Conservation (phyloP, 75 land plant genomes). For the Azolla pinnata region DNA sequence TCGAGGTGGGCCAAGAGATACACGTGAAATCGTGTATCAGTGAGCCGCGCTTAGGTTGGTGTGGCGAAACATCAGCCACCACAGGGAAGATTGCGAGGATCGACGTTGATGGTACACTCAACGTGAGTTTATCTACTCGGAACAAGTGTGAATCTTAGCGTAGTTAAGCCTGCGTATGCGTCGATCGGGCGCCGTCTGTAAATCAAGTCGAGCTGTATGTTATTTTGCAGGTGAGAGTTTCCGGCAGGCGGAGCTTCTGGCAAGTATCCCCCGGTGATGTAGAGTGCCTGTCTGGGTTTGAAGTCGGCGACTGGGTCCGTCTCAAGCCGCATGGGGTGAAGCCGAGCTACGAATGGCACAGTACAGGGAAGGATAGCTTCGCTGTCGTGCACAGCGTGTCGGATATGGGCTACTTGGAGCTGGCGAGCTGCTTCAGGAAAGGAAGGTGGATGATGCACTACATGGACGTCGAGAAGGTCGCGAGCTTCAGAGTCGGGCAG, state of each 20-base stretch:
- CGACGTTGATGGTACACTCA: slow-evolving; percentile 91
- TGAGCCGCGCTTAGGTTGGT: slow-evolving; percentile 88
- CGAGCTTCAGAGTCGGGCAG: slow-evolving; percentile 59
- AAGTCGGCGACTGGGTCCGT: slow-evolving; percentile 97
- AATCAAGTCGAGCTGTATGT: slow-evolving; percentile 13
- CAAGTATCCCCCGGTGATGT: slow-evolving; percentile 89
- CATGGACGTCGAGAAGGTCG: slow-evolving; percentile 77
- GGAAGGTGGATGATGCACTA: slow-evolving; percentile 70
- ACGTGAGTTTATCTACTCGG: slow-evolving; percentile 33
- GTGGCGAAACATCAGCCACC: slow-evolving; percentile 78
- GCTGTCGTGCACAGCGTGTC: slow-evolving; percentile 83
- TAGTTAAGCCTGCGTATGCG: neutral
- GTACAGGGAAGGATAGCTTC: slow-evolving; percentile 62
- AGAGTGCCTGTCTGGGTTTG: slow-evolving; percentile 73
- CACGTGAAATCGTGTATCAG: slow-evolving; percentile 51
- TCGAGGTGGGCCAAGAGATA: slow-evolving; percentile 76
- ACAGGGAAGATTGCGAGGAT: slow-evolving; percentile 68
- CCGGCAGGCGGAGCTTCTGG: slow-evolving; percentile 65
- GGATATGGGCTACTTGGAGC: slow-evolving; percentile 68
- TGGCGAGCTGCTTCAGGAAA: slow-evolving; percentile 77
- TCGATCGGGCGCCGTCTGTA: too few species aligned
- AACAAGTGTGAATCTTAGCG: too few species aligned
- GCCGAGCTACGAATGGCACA: slow-evolving; percentile 89
- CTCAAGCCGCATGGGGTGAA: slow-evolving; percentile 56
- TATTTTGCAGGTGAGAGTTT: slow-evolving; percentile 53